Conservation (phyloP, 495 filamentous ascomycete species). For the Chaetomium cochliodes region DNA sequence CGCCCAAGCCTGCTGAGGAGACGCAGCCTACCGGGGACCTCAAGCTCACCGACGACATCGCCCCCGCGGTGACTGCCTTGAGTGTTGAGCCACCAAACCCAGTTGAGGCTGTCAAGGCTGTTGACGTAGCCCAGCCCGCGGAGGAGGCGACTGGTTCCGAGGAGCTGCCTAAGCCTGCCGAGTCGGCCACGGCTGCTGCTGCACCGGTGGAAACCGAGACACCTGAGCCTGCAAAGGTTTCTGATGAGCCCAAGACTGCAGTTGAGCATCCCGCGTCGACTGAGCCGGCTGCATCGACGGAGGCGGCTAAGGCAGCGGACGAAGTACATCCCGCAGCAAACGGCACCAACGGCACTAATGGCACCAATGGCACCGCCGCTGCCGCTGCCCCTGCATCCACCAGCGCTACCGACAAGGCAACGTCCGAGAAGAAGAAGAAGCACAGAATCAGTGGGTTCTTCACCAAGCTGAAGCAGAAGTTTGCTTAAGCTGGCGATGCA, state of each 20-base stretch:
- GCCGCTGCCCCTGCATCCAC: neutral
- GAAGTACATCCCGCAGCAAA: slow-evolving; percentile 44
- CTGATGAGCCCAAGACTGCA: slow-evolving; percentile 10
- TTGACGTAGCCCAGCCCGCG: slow-evolving; percentile 9
- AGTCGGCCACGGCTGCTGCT: neutral
- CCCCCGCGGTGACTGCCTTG: slow-evolving; percentile 4
- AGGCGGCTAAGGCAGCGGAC: slow-evolving; percentile 56
- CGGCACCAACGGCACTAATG: slow-evolving; percentile 26
- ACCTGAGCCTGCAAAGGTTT: neutral
- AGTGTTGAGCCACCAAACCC: slow-evolving; percentile 16
- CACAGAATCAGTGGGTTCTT: slow-evolving; percentile 58
- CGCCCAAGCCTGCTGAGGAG: slow-evolving; percentile 16
- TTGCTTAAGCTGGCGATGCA: slow-evolving; percentile 35
- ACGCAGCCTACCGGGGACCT: slow-evolving; percentile 21
- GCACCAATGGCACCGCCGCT: slow-evolving; percentile 23
- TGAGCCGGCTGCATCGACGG: slow-evolving; percentile 43
- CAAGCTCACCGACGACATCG: slow-evolving; percentile 12
- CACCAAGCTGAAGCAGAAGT: slow-evolving; percentile 58
- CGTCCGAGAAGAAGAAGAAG: slow-evolving; percentile 59
- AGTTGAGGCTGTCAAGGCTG: slow-evolving; percentile 26
- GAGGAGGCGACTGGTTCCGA: slow-evolving; percentile 2
- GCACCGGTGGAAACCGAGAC: neutral
- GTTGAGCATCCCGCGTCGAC: slow-evolving; percentile 7
- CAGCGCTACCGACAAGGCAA: slow-evolving; percentile 31
- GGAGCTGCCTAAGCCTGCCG: too few relatives aligned